Percentiles rank a stretch among this genome's conserved stretches.
Evolutionary conservation across 306 rosid genomes (phyloP).

Genomic region (Vicia sativa): DNA sequence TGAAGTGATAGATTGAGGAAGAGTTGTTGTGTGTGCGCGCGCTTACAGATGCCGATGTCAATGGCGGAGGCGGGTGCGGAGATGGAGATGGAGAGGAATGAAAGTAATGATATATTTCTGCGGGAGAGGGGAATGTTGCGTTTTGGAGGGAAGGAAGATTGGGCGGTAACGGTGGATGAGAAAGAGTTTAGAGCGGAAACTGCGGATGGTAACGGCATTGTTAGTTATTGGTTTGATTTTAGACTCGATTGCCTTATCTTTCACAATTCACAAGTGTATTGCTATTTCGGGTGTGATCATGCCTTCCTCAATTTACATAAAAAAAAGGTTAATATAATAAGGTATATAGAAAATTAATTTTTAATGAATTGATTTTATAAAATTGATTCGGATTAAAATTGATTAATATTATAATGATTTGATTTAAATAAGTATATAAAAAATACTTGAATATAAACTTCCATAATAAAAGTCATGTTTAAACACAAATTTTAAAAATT

Average conservation of each 20-base stretch:
- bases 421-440: too few species aligned
- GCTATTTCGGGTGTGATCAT: too few species aligned
- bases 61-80: slow-evolving; percentile 64
- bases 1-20: background rate
- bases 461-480: too few species aligned
- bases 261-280: too few species aligned
- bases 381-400: too few species aligned
- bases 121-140: slow-evolving; percentile 46
- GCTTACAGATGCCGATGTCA: slow-evolving; percentile 80
- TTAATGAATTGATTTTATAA: too few species aligned
- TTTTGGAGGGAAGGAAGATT: slow-evolving; percentile 62
- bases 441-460: too few species aligned
- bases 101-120: slow-evolving; percentile 59
- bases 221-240: slow-evolving; percentile 12
- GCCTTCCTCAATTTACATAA: too few species aligned
- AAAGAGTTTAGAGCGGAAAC: slow-evolving; percentile 48
- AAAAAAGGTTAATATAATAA: too few species aligned
- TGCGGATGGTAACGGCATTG: slow-evolving; percentile 49
- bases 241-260: background rate
- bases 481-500: too few species aligned
- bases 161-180: slow-evolving; percentile 41
- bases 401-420: too few species aligned
- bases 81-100: slow-evolving; percentile 54
- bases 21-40: background rate
- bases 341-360: too few species aligned